A percentile compares a stretch with the other conserved stretches of the same genome.
Evolutionary conservation across 352 stramenopile genomes (phyloP).

Genomic region (Thalassiosira mediterranea): DNA sequence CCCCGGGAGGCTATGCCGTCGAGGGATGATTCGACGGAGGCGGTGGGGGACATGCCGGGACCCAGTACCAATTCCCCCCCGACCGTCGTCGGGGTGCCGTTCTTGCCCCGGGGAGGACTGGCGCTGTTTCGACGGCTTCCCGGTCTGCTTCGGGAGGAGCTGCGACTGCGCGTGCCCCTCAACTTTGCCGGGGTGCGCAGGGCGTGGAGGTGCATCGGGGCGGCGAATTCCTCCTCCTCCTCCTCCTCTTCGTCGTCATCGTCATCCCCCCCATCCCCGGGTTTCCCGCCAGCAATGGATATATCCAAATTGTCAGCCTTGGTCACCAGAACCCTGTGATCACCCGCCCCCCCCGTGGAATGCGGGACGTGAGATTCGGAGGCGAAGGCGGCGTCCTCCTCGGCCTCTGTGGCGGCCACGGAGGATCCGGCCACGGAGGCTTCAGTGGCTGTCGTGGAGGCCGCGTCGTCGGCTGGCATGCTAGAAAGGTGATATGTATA

Average conservation of each 20-base stretch:
- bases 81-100: slow-evolving; percentile 2
- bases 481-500: too few relatives aligned
- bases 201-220: slow-evolving; percentile 49
- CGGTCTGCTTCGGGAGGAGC: slow-evolving; percentile 25
- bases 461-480: neutral
- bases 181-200: slow-evolving; percentile 37
- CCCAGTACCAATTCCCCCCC: too few relatives aligned
- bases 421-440: neutral
- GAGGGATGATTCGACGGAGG: slow-evolving; percentile 6
- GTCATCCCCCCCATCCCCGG: slow-evolving; percentile 8
- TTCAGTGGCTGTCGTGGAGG: slow-evolving; percentile 1
- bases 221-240: slow-evolving; percentile 10
- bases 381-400: slow-evolving; percentile 8
- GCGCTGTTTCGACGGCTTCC: slow-evolving; percentile 26
- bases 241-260: slow-evolving; percentile 18
- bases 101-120: slow-evolving; percentile 1
- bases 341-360: too few relatives aligned
- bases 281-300: too few relatives aligned
- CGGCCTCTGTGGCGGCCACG: neutral
- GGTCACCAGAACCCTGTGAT: too few relatives aligned
- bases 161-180: slow-evolving; percentile 4
- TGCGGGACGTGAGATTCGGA: too few relatives aligned
- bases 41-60: too few relatives aligned
- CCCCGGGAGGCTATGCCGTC: slow-evolving; percentile 6
- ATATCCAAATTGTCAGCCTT: too few relatives aligned